These are phyloP conservation scores for Cystobasidium tubakii DNA, from an alignment of 768 basidiomycete genomes.

Conservation along the genomic window DNA sequence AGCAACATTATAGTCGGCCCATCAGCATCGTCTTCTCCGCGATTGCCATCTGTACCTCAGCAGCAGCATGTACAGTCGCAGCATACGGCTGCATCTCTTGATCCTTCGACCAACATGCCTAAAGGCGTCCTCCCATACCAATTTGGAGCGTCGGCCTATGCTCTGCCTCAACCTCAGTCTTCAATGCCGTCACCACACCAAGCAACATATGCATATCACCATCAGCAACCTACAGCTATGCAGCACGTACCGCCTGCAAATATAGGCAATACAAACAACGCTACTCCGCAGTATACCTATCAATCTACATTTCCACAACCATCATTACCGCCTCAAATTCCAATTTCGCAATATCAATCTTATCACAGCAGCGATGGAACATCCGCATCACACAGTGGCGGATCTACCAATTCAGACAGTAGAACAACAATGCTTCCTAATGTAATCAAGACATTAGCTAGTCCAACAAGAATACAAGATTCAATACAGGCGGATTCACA, in stretches of 20 bases:
- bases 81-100: neutral
- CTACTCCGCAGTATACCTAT: neutral
- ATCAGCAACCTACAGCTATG: neutral
- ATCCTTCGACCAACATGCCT: neutral
- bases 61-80: neutral
- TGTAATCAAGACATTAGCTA: neutral
- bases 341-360: neutral
- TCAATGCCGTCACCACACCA: neutral
- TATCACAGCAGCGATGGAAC: neutral
- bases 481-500: neutral
- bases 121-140: neutral
- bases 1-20: neutral
- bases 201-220: neutral
- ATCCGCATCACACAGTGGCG: neutral
- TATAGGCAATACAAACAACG: neutral
- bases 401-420: neutral
- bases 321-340: neutral
- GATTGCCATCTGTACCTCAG: neutral
- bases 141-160: neutral
- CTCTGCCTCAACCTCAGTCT: neutral
- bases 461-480: constrained; percentile 3
- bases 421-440: neutral
- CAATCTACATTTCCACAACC: neutral
- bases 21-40: constrained; percentile 1
- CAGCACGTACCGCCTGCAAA: neutral